Percentiles rank a stretch among this genome's conserved stretches.
Evolutionary conservation across 331 rosid genomes (phyloP).

Genomic region (Phaseolus coccineus): DNA sequence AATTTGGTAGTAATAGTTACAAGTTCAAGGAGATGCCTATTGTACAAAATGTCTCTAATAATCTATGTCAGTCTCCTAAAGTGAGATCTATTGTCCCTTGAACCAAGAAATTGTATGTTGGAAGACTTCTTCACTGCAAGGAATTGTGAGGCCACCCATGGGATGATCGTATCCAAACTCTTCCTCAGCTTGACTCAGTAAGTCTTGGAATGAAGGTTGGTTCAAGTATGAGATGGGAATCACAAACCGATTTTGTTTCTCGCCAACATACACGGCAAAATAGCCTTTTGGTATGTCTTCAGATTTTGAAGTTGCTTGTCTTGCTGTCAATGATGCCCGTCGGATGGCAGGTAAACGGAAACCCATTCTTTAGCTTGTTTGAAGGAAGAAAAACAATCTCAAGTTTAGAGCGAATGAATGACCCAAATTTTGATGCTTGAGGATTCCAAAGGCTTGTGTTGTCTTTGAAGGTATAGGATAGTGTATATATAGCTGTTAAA

Average conservation of each 20-base stretch:
- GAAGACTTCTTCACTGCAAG: neutral
- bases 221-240: constrained; percentile 37
- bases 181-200: neutral
- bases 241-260: constrained; percentile 48
- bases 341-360: constrained; percentile 30
- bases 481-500: constrained; percentile 37
- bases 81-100: constrained; percentile 37
- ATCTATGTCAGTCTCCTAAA: neutral
- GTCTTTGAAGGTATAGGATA: neutral
- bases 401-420: neutral
- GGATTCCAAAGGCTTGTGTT: constrained; percentile 20
- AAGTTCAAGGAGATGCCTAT: neutral
- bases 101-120: neutral
- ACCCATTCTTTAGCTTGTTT: constrained; percentile 46
- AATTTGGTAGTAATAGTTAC: neutral
- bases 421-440: neutral
- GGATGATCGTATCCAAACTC: neutral
- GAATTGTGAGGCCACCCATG: neutral
- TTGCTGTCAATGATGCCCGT: neutral
- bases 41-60: neutral
- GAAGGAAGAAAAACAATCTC: neutral
- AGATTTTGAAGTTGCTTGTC: constrained; percentile 32
- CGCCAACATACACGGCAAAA: constrained; percentile 56
- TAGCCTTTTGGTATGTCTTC: constrained; percentile 50
- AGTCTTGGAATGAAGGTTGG: neutral